Base-by-base conservation (phyloP, 768 basidiomycete genomes). In the Termitomyces sp. region DNA sequence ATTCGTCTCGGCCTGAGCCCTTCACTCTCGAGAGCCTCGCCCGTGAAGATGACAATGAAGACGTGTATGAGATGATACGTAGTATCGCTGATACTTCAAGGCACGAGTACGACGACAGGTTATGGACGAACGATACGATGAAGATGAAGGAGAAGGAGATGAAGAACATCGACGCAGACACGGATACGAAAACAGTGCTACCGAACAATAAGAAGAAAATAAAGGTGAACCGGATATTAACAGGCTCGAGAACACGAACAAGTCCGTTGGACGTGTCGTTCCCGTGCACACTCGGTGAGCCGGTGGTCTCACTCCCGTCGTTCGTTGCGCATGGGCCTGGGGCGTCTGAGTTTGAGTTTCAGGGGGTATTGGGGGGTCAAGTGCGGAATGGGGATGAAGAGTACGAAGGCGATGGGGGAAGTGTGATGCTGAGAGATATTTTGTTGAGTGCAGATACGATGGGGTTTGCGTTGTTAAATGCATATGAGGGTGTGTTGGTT, bases 371-470 rank as follows among this genome's bases (percentile, higher is more conserved):
- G 11, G 33, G 42, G 14, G 41, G 52, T 33, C 9, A 3, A 19
- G 42, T 5, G 21, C 11, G 42, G 15, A 50, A 57, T 14, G 57
- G 57, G 3, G 63, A 59, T 17, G 71, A 64, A 10, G 38, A 55
- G n/a, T 67, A 68, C 46, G 54, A 35, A 15, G 67, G 71, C 37
- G 80, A 79, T 56, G 73, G 64, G 14, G 70, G 68, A 6, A 81
- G 80, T 60, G 73, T 80, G 73, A 79, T 77, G 21, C 67, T 81
- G 31, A 73, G 73, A 11, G 79, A 80, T 59, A 74, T 81, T 30
- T 61, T 81, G 53, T 60, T 78, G 55, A 67, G 62, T 51, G 70
- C 73, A 10, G 76, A 76, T 50, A 68, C 69, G 12, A 68, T 69
- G 26, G 67, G 71, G 23, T 73, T 74, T 60, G 74, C 73, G 54